Evolutionary conservation across 768 basidiomycete species (phyloP), one percentile per base, ranked within the genome.

Genomic region (Pleurotus salmoneostramineus): DNA sequence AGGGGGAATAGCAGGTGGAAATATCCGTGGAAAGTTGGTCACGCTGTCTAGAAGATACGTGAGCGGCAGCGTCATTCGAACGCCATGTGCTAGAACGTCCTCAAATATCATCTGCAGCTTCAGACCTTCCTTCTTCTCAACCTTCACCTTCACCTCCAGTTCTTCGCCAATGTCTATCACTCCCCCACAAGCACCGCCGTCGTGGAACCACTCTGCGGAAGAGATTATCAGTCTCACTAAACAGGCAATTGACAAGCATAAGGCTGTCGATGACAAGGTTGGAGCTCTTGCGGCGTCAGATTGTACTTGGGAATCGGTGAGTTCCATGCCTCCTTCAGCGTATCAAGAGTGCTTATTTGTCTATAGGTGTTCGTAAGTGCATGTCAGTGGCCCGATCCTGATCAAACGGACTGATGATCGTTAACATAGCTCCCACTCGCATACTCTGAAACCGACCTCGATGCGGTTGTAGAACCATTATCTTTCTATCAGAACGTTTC

Each of bases 401-500:
- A 45, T 14, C 21, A 27, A 3, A 27, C 21, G 3, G 21, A 3
- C 21, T 27, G 21, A 27, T 27, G 21, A 27, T 27, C 15, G 15
- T 6, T 4, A 2, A 11, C 6, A 10, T 60, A 91, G 88, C 64
- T 78, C 15, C 73, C 78, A 7, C 81, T 93, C n/a, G 81, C 86
- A 0, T 64, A 76, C 21, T 81, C 79, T 8, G 88, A 91, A 50
- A 80, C 85, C 15, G 68, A 76, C 14, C 73, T 85, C 27, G 80
- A 84, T 47, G 60, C 67, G 6, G 67, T 74, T 35, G 70, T 75
- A 2, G 88, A 89, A 60, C 87, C 87, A 0, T 76, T 91, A 15
- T 71, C 77, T 0, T 95, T 95, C 71, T 89, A 93, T 66, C 88
- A 92, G 68, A 89, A 93, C 62, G 91, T 94, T 31, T 88, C 90